Evolutionary conservation across 2,329 filamentous ascomycete genomes (phyloP).

Genomic region (Hymenoscyphus repandus): DNA sequence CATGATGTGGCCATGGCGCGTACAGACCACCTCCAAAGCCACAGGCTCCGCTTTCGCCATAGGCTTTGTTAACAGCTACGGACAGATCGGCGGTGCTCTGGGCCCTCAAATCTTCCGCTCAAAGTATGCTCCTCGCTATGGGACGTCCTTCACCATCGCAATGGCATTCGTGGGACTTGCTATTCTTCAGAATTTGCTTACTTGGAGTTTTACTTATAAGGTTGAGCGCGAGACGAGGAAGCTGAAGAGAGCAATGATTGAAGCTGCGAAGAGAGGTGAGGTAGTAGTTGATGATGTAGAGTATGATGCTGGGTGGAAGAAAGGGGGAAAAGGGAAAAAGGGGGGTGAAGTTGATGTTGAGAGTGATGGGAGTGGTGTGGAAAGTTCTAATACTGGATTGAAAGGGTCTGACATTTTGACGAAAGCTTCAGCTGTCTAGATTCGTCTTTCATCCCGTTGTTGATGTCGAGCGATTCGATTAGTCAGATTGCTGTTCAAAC

Average conservation of each 20-base stretch:
- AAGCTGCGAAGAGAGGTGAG: conserved; percentile 21
- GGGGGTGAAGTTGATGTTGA: too few relatives aligned
- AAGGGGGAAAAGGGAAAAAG: too few relatives aligned
- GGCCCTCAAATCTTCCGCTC: neutral
- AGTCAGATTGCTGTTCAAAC: too few relatives aligned
- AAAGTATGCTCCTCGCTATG: neutral
- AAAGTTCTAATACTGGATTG: too few relatives aligned
- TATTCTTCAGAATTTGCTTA: neutral
- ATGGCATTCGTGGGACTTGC: neutral
- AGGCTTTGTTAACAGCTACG: conserved; percentile 38
- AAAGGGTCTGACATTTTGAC: too few relatives aligned
- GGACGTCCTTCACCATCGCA: neutral
- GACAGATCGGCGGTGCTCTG: neutral
- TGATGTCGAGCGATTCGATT: too few relatives aligned
- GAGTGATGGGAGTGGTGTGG: too few relatives aligned
- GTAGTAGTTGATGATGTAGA: neutral
- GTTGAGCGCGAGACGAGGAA: conserved; percentile 36
- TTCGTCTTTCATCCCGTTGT: too few relatives aligned
- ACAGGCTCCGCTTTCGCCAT: conserved; percentile 47
- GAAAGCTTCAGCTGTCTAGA: too few relatives aligned
- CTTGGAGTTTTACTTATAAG: conserved; percentile 24
- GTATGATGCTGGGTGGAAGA: neutral
- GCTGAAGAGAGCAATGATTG: conserved; percentile 26
- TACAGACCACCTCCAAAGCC: conserved; percentile 40
- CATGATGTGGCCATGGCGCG: conserved; percentile 48